phyloP scores from a whole-genome alignment of 176 grass and related monocot genomes.

The Triticum turgidum region DNA sequence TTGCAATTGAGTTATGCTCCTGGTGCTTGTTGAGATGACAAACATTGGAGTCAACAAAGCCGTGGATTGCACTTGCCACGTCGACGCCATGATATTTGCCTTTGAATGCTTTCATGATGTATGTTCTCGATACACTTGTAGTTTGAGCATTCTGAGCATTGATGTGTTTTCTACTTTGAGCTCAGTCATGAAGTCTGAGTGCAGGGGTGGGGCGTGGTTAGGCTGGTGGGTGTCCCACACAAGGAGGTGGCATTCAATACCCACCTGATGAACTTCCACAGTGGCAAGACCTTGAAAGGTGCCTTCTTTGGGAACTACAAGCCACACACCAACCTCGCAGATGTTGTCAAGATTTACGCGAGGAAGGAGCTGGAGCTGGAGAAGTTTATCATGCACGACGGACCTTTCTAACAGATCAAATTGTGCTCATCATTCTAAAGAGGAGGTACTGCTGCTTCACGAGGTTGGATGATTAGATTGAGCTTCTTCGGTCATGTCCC shows the following conservation, averaged over 20 bases:
- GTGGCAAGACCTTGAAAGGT: slow-evolving; percentile 71
- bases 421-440: slow-evolving; percentile 67
- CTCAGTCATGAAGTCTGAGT: neutral
- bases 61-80: too few relatives aligned
- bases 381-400: slow-evolving; percentile 81
- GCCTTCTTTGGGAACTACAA: slow-evolving; percentile 73
- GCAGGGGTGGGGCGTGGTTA: neutral
- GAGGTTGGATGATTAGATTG: slow-evolving; percentile 43
- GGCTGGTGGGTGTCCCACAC: slow-evolving; percentile 70
- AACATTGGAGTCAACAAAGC: slow-evolving; percentile 37
- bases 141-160: neutral
- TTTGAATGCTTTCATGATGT: too few relatives aligned
- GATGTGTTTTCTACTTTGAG: neutral
- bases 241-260: slow-evolving; percentile 80
- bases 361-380: slow-evolving; percentile 47
- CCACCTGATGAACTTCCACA: slow-evolving; percentile 62
- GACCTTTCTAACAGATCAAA: slow-evolving; percentile 76
- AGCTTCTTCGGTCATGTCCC: neutral
- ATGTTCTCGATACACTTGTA: too few relatives aligned
- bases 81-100: too few relatives aligned
- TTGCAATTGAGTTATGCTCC: neutral
- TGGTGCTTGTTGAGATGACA: slow-evolving; percentile 66
- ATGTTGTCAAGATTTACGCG: neutral
- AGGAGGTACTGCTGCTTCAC: slow-evolving; percentile 64
- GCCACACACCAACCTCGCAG: neutral